Evolutionary conservation across 441 rosid genomes (phyloP), one percentile per base, ranked within the genome.

Genomic region (Aleurites moluccanus): DNA sequence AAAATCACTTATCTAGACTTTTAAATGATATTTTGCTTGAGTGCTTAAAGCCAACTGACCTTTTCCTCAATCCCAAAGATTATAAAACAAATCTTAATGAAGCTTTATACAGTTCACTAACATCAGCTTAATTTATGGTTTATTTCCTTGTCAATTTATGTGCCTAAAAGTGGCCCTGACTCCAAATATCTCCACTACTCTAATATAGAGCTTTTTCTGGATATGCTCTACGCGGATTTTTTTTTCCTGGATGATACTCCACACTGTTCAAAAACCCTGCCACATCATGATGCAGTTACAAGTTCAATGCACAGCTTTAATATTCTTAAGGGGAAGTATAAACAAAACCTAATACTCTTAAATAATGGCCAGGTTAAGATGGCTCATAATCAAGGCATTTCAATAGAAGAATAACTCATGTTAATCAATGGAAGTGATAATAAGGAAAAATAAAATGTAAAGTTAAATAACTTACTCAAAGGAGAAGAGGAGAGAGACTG

Each of bases 401-500:
- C 35, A 20, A 55, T 40, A 21, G 16, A 28, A 35, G 42, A 45
- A n/a, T 10, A n/a, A 8, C 11, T 13, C 42, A 13, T 47, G 57
- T 59, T 6, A 65, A 27, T 40, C 33, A 42, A 35, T 38, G 18
- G 28, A 38, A 65, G 21, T 1, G n/a, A 65, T 16, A 62, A 65
- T 7, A 49, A 62, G 27, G 42, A 20, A 70, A 61, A 23, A 33
- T 42, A 62, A 56, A 35, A 64, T 5, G 73, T 45, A 18, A 77
- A 77, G 42, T 15, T 21, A 72, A 72, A 35, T 15, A 55, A 85
- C 98, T 95, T 86, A 95, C 99, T 95, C 99, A 64, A 95, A 95
- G 0, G 99, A 87, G 83, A 96, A 93, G 88, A 93, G 90, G 77
- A 96, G 92, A 80, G 99, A 90, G 69, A 93, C 99, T 0, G 99